These are phyloP conservation scores for Cladosporium sp. DNA, from an alignment of 2,329 filamentous ascomycete species.

Conservation along the genomic window DNA sequence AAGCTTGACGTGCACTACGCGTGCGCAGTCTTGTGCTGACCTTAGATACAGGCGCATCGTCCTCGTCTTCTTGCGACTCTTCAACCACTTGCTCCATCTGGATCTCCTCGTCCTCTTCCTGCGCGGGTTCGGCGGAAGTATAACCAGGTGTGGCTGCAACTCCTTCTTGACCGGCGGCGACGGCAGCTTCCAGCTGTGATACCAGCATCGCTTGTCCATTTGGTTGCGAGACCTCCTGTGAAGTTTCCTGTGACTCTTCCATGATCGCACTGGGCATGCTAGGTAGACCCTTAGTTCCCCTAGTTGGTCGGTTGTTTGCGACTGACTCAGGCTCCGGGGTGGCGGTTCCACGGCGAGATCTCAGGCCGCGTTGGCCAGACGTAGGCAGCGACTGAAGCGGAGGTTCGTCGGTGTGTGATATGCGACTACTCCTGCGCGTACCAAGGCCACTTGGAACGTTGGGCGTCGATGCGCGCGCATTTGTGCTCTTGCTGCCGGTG, in stretches of 20 bases:
- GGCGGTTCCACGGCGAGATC: slow-evolving; percentile 55
- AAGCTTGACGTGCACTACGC: slow-evolving; percentile 30
- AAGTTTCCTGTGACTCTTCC: slow-evolving; percentile 56
- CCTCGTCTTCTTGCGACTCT: slow-evolving; percentile 54
- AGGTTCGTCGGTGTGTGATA: slow-evolving; percentile 58
- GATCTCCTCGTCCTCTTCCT: slow-evolving; percentile 36
- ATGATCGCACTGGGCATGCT: slow-evolving; percentile 51
- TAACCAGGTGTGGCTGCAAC: slow-evolving; percentile 21
- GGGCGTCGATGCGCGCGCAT: slow-evolving; percentile 37
- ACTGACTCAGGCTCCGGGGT: slow-evolving; percentile 47
- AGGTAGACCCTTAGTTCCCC: slow-evolving; percentile 52
- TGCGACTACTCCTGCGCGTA: slow-evolving; percentile 58
- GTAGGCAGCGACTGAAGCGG: slow-evolving; percentile 59
- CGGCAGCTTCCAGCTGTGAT: slow-evolving; percentile 30
- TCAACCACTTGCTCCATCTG: slow-evolving; percentile 37
- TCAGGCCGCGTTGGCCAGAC: slow-evolving; percentile 58
- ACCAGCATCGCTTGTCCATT: slow-evolving; percentile 34
- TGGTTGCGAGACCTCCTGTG: slow-evolving; percentile 34
- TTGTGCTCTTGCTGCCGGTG: slow-evolving; percentile 38
- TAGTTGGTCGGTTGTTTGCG: slow-evolving; percentile 41
- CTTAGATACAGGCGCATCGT: slow-evolving; percentile 56
- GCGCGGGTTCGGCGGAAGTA: slow-evolving; percentile 19
- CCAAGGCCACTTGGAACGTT: slow-evolving; percentile 23
- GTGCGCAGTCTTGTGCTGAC: slow-evolving; percentile 44
- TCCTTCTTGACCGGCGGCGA: slow-evolving; percentile 28